A percentile compares a stretch with the other conserved stretches of the same genome.
Conservation (phyloP, 2,329 filamentous ascomycete species). For the Ceratocystis eucalypticola region DNA sequence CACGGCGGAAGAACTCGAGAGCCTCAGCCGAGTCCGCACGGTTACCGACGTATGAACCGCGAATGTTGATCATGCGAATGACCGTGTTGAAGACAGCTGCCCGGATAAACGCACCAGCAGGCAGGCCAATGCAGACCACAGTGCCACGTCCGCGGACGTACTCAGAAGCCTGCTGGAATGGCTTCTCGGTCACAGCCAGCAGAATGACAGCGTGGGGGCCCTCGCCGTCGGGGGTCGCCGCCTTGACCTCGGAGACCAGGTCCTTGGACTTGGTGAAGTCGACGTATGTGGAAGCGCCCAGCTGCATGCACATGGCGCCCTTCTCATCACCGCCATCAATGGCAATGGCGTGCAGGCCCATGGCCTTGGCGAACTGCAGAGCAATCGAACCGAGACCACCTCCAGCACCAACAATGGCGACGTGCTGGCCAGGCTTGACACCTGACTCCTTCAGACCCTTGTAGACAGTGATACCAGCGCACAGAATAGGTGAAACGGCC, state of each 20-base stretch:
- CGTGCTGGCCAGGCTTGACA: conserved; percentile 57
- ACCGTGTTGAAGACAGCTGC: conserved; percentile 86
- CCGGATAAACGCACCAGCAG: conserved; percentile 62
- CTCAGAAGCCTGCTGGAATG: conserved; percentile 85
- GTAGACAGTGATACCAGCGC: conserved; percentile 79
- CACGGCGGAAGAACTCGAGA: conserved; percentile 74
- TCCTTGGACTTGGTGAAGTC: conserved; percentile 69
- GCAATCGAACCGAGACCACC: conserved; percentile 70
- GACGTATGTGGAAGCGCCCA: conserved; percentile 61
- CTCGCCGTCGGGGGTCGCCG: conserved; percentile 61
- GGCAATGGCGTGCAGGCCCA: conserved; percentile 69
- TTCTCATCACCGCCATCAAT: conserved; percentile 80
- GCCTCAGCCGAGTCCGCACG: conserved; percentile 78
- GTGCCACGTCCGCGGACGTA: conserved; percentile 74
- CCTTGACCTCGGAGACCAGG: conserved; percentile 72
- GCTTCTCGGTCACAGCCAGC: conserved; percentile 75
- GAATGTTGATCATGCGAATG: conserved; percentile 79
- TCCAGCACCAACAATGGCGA: conserved; percentile 77
- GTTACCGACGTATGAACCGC: conserved; percentile 89
- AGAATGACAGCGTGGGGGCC: conserved; percentile 81
- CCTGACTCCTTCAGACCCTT: conserved; percentile 81
- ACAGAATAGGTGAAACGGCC: conserved; percentile 65
- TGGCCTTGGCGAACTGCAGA: conserved; percentile 78
- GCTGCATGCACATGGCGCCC: conserved; percentile 50
- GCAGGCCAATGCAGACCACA: conserved; percentile 81